These are phyloP conservation scores for Sporobolomyces roseus DNA, from an alignment of 768 basidiomycete genomes.

Conservation along the genomic window DNA sequence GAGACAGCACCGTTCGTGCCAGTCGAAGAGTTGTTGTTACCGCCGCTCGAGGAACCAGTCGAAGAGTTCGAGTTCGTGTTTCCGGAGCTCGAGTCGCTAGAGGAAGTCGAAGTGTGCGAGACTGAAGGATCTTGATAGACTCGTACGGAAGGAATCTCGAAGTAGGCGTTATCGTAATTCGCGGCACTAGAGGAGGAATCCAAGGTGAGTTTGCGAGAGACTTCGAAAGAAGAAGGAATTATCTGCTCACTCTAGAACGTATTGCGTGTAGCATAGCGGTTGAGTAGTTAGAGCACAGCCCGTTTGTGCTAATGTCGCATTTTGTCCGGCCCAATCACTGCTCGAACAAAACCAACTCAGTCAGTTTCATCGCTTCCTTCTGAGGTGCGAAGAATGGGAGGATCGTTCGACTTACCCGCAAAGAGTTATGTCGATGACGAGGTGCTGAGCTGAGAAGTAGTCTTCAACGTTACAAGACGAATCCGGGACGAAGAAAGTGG, in stretches of 20 bases:
- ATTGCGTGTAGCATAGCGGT: slow-evolving; percentile 57
- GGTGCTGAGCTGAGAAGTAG: slow-evolving; percentile 47
- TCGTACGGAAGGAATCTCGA: slow-evolving; percentile 65
- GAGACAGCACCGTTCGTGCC: background rate
- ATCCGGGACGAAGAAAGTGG: slow-evolving; percentile 62
- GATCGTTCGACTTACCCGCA: slow-evolving; percentile 30
- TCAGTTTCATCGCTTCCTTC: background rate
- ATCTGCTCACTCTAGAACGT: slow-evolving; percentile 59
- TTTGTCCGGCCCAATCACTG: slow-evolving; percentile 24
- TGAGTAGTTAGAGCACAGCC: slow-evolving; percentile 54
- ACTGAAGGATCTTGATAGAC: slow-evolving; percentile 49
- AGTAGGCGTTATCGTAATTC: slow-evolving; percentile 65
- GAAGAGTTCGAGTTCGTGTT: slow-evolving; percentile 6
- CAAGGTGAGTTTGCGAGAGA: background rate
- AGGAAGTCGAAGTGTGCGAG: background rate
- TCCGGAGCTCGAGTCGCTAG: background rate
- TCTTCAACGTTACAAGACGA: slow-evolving; percentile 44
- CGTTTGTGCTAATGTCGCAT: slow-evolving; percentile 58
- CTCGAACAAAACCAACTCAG: background rate
- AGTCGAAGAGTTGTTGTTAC: background rate
- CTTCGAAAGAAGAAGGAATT: background rate
- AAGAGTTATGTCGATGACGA: slow-evolving; percentile 41
- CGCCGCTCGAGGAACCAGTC: background rate
- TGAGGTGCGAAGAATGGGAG: slow-evolving; percentile 48
- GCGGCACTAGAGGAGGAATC: slow-evolving; percentile 47